phyloP scores from a whole-genome alignment of 805 yeast genomes.

The Saccharomycopsis schoenii region DNA sequence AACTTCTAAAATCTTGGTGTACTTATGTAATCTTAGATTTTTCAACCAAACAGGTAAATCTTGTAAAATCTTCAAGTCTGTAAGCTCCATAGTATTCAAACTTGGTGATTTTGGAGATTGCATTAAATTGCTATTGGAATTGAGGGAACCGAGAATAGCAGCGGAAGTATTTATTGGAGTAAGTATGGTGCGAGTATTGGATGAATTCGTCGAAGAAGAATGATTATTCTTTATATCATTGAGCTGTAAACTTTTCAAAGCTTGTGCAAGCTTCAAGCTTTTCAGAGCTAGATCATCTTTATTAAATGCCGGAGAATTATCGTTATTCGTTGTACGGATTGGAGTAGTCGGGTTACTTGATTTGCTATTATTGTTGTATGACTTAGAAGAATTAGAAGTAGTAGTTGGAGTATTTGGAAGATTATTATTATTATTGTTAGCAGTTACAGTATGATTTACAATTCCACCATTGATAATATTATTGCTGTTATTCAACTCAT shows the following conservation, averaged over 20 bases:
- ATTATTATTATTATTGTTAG: not conserved
- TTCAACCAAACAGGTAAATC: constrained; percentile 93
- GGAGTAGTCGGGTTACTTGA: constrained; percentile 4
- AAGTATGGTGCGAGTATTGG: constrained; percentile 13
- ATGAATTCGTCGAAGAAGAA: constrained; percentile 7
- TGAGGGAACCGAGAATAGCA: constrained; percentile 13
- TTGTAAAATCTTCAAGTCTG: constrained; percentile 44
- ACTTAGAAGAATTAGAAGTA: not conserved
- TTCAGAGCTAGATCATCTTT: constrained; percentile 2
- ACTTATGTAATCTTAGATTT: constrained; percentile 82
- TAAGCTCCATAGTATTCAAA: constrained; percentile 40
- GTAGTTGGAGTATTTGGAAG: not conserved
- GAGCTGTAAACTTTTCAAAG: constrained; percentile 13
- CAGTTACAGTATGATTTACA: not conserved
- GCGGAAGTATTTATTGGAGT: constrained; percentile 3
- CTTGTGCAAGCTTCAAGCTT: constrained; percentile 9
- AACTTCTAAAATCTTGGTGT: constrained; percentile 72
- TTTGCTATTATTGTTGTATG: not conserved
- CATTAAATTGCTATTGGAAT: constrained; percentile 12
- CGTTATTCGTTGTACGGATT: not conserved
- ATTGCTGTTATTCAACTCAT: not conserved
- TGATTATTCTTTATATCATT: not conserved
- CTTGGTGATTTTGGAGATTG: constrained; percentile 31
- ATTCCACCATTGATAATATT: not conserved
- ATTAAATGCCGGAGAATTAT: not conserved